Base-by-base conservation (phyloP, 129 eudicot genomes). In the Daucus carota region DNA sequence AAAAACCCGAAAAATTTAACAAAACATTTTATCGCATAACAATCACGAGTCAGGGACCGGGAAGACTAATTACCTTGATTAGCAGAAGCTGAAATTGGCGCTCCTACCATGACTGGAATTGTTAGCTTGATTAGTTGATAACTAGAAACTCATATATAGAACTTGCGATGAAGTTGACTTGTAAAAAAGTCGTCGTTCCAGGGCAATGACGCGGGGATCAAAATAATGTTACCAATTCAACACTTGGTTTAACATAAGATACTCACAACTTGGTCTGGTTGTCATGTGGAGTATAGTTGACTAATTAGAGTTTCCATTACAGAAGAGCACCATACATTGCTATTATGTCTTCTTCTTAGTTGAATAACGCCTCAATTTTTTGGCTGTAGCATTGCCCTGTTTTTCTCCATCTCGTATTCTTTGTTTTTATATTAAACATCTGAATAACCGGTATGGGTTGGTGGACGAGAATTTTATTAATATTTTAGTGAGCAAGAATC, bases 51-150 rank as follows among this genome's bases (percentile, higher is more conserved):
- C 34, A 14, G 3, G 1, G 26, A 9, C 52, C n/a, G 40, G 40
- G 36, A 40, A 36, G 68, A 66, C 72, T 76, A 54, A 66, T n/a
- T 57, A 57, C 69, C 72, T 63, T 76, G 79, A 60, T 36, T 29
- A 1, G 38, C 43, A 62, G 79, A 76, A 31, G 52, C 50, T 38
- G 72, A 41, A 12, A 76, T 62, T 26, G 79, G 79, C 16, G 79
- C 79, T 28, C 72, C 79, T 16, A 76, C 79, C 79, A 76, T 76
- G 72, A 41, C 33, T 62, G 79, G 50, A 76, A 52, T 7, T 75
- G 41, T 41, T 38, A 24, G 74, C 34, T 70, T 70, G 26, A 24
- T 59, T 22, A 54, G 72, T 59, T 72, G 24, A 72, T 26, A 57
- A n/a, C 15, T 43, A n/a, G 17, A 76, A 41, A 4, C 45, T 59